Base-by-base conservation (phyloP, 2,329 filamentous ascomycete species). In the Fusarium xylarioides region DNA sequence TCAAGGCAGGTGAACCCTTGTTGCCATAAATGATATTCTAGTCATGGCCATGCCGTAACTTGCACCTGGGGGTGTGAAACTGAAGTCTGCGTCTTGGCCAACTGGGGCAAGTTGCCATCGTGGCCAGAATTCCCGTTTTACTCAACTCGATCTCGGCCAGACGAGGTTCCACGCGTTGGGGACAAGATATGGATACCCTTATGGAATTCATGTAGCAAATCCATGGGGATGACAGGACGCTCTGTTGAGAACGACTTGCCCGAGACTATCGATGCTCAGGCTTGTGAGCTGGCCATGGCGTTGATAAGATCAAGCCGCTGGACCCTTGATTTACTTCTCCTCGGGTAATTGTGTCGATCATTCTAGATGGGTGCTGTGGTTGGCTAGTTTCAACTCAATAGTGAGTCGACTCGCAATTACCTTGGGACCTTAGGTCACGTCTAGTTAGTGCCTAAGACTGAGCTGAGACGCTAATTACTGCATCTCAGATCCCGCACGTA, bases 321-420 rank as follows among this genome's bases (percentile, higher is more conserved):
- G 71, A 73, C 73, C 73, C 75, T 76, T 53, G 49, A 65, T 71
- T 68, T 68, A 47, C 35, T 38, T 69, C 52, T 47, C 57, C 26
- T 59, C 49, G 52, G 58, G 65, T 69, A 54, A 32, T 66, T 57
- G 49, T 44, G 75, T 76, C 68, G 71, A 77, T 77, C 75, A 66
- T 49, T 37, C 38, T 54, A 63, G 58, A 66, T 72, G 43, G 52
- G 37, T 60, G 61, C 59, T 30, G 35, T 62, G 67, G 50, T 61
- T 60, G 58, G 58, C 50, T 58, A 32, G 60, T 62, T 61, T 64
- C 65, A 70, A 59, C 66, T 71, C 47, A 65, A 57, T 44, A 53
- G 44, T 47, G 59, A 58, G 61, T 63, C 60, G 42, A 53, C 50
- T 53, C 23, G 34, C 23, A 53, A 55, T 55, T 30, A 42, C 32